Evolutionary conservation across 768 basidiomycete species (phyloP).

Genomic region (Trametes coccinea): DNA sequence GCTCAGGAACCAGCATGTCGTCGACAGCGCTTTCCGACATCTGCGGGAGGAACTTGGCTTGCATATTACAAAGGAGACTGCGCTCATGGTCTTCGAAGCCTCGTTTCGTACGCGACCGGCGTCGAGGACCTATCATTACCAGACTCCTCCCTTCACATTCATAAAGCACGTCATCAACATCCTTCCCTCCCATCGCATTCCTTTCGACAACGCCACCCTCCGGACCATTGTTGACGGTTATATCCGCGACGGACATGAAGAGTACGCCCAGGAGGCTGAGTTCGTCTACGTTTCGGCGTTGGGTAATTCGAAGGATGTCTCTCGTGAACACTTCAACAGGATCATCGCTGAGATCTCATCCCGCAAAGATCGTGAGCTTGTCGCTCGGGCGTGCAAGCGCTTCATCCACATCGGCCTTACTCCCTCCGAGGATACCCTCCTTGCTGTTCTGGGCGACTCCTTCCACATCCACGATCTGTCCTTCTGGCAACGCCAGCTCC

Average conservation of each 20-base stretch:
- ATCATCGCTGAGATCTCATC: neutral
- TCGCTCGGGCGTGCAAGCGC: neutral
- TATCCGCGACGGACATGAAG: constrained; percentile 6
- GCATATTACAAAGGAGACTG: neutral
- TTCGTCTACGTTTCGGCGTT: constrained; percentile 11
- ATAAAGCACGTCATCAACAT: constrained; percentile 4
- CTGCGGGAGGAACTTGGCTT: neutral
- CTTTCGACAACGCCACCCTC: constrained; percentile 21
- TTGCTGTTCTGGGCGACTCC: constrained; percentile 46
- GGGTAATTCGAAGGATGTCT: neutral
- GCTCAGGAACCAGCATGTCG: neutral
- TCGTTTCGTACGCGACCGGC: neutral
- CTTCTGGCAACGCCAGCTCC: constrained; percentile 43
- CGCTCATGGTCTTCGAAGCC: neutral
- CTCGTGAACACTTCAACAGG: neutral
- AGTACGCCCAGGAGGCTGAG: constrained; percentile 20
- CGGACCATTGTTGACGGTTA: constrained; percentile 23
- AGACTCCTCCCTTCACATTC: constrained; percentile 11
- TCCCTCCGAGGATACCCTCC: constrained; percentile 35
- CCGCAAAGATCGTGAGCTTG: neutral
- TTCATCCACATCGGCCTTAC: constrained; percentile 33
- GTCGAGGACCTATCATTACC: neutral
- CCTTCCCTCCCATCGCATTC: neutral
- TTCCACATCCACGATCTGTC: constrained; percentile 42
- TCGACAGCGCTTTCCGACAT: neutral